Percentiles rank a stretch among this genome's conserved stretches.
phyloP scores from a whole-genome alignment of 352 stramenopile genomes.

The Phytophthora niederhauseri region DNA sequence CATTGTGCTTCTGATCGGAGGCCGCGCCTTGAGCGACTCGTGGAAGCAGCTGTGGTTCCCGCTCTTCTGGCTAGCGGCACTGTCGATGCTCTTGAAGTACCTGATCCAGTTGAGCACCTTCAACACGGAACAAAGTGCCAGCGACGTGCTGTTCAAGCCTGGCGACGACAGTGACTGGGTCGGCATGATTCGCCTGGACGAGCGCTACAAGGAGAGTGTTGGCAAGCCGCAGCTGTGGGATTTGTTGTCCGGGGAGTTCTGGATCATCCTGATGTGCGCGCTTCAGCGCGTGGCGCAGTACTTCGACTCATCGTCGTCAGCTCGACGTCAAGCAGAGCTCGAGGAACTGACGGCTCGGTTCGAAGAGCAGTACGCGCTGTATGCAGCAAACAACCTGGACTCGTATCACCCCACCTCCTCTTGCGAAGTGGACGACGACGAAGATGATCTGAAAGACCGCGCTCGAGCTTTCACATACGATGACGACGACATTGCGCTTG shows the following conservation, averaged over 20 bases:
- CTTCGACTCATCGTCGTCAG: constrained; percentile 59
- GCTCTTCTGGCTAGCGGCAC: constrained; percentile 76
- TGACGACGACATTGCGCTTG: constrained; percentile 24
- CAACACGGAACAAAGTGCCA: constrained; percentile 33
- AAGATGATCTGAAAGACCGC: constrained; percentile 54
- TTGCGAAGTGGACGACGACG: constrained; percentile 58
- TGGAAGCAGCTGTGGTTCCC: constrained; percentile 83
- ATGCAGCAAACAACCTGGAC: constrained; percentile 44
- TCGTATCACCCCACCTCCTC: constrained; percentile 52
- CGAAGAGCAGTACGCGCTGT: constrained; percentile 53
- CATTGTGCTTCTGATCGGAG: constrained; percentile 62
- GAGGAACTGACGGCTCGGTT: constrained; percentile 48
- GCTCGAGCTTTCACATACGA: constrained; percentile 42
- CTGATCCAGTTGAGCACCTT: constrained; percentile 72
- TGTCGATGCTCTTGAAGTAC: constrained; percentile 66
- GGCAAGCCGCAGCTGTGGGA: constrained; percentile 54
- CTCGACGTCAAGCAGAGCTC: constrained; percentile 38
- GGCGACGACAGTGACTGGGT: constrained; percentile 66
- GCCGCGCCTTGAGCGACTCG: constrained; percentile 53
- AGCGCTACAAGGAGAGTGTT: constrained; percentile 40
- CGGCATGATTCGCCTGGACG: constrained; percentile 54
- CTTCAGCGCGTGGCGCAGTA: constrained; percentile 78
- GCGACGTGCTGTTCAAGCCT: constrained; percentile 45
- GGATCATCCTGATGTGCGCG: constrained; percentile 76
- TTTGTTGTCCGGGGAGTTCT: constrained; percentile 58